These are phyloP conservation scores for Solanum chaucha DNA, from an alignment of 257 asterid species.

Conservation along the genomic window DNA sequence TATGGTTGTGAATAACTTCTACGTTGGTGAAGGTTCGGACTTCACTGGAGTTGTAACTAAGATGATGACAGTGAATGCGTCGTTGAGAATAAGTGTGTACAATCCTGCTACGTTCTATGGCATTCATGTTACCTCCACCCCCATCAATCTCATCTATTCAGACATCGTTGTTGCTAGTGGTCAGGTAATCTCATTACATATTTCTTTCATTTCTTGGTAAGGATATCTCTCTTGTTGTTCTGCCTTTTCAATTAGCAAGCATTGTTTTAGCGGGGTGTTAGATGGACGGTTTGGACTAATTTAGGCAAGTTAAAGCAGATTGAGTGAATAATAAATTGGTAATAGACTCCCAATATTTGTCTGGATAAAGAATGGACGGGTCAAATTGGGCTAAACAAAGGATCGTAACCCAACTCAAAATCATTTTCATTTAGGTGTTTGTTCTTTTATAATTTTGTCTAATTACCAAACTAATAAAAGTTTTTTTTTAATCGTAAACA, in stretches of 20 bases:
- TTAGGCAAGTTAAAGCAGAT: background rate
- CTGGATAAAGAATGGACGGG: background rate
- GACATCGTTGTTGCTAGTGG: conserved; percentile 76
- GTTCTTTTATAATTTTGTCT: background rate
- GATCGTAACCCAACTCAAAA: background rate
- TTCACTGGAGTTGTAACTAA: conserved; percentile 72
- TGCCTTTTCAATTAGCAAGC: background rate
- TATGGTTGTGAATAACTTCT: conserved; percentile 55
- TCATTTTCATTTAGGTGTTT: background rate
- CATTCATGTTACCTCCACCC: conserved; percentile 68
- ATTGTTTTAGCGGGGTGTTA: background rate
- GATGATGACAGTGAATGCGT: conserved; percentile 62
- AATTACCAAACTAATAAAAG: background rate
- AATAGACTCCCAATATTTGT: background rate
- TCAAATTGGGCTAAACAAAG: background rate
- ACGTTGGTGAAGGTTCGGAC: conserved; percentile 69
- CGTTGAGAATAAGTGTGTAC: conserved; percentile 62
- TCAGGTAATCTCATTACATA: conserved; percentile 32
- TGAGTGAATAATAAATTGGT: background rate
- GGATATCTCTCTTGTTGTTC: background rate
- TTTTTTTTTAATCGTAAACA: background rate
- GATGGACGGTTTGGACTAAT: background rate
- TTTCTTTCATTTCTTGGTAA: background rate
- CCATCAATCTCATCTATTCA: conserved; percentile 64
- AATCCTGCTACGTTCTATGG: conserved; percentile 94